Percentiles rank a stretch among this genome's conserved stretches.
Conservation (phyloP, 2,329 filamentous ascomycete genomes). For the Fusarium sp. region DNA sequence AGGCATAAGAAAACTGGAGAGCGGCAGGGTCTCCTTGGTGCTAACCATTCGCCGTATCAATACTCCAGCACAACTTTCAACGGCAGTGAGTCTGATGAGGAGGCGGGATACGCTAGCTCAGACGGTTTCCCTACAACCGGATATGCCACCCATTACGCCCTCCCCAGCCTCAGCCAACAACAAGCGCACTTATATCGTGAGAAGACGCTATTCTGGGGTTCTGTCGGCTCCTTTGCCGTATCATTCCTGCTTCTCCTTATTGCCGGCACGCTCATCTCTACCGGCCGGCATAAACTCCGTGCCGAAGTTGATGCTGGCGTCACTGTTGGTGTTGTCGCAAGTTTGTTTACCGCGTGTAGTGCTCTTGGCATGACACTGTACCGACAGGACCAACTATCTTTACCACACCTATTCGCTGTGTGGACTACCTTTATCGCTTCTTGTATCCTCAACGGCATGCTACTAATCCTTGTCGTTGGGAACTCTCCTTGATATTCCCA, state of each 20-base stretch:
- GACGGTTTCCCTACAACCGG: conserved; percentile 62
- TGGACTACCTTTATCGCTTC: conserved; percentile 53
- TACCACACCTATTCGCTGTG: conserved; percentile 58
- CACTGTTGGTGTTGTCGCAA: conserved; percentile 75
- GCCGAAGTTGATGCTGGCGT: conserved; percentile 81
- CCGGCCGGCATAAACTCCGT: conserved; percentile 74
- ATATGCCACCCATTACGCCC: conserved; percentile 66
- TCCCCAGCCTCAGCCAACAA: conserved; percentile 66
- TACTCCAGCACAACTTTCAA: conserved; percentile 49
- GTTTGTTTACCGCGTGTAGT: conserved; percentile 71
- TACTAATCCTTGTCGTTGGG: conserved; percentile 57
- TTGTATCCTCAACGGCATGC: conserved; percentile 59
- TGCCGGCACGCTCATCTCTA: conserved; percentile 72
- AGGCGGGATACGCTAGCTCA: conserved; percentile 65
- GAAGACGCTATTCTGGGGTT: conserved; percentile 65
- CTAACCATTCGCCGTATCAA: conserved; percentile 42
- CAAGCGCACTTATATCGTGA: conserved; percentile 64
- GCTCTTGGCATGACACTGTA: conserved; percentile 70
- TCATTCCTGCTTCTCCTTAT: conserved; percentile 74
- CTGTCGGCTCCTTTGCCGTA: conserved; percentile 66
- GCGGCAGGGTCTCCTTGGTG: conserved; percentile 48
- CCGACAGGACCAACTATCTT: conserved; percentile 58
- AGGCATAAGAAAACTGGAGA: conserved; percentile 47
- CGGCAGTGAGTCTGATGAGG: conserved; percentile 56
- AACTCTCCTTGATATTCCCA: conserved; percentile 49